These are phyloP conservation scores for Leishmania amazonensis DNA, from an alignment of 208 protist genomes.

Conservation along the genomic window DNA sequence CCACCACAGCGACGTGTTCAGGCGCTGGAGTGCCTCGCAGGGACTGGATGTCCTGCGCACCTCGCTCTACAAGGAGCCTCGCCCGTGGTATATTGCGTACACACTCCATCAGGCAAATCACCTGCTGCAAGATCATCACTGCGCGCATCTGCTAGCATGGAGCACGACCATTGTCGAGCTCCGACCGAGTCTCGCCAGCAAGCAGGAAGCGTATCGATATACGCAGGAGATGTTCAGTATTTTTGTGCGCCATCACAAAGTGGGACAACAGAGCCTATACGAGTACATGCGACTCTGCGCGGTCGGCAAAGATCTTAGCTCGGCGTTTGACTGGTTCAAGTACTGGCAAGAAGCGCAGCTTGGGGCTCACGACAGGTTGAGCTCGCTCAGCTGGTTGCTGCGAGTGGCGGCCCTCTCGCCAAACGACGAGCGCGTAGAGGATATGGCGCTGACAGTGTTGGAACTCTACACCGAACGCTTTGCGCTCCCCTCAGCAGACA, in stretches of 20 bases:
- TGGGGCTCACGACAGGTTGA: slow-evolving; percentile 21
- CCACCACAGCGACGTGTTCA: slow-evolving; percentile 76
- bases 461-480: slow-evolving; percentile 62
- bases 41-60: slow-evolving; percentile 64
- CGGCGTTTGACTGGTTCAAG: slow-evolving; percentile 84
- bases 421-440: slow-evolving; percentile 72
- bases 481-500: slow-evolving; percentile 6
- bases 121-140: slow-evolving; percentile 79
- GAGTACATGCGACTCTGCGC: slow-evolving; percentile 87
- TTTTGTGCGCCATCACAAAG: slow-evolving; percentile 77
- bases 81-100: slow-evolving; percentile 84
- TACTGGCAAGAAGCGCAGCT: slow-evolving; percentile 74
- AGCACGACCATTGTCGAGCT: slow-evolving; percentile 72
- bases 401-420: slow-evolving; percentile 57
- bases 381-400: slow-evolving; percentile 71
- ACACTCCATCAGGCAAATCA: slow-evolving; percentile 70
- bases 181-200: slow-evolving; percentile 27
- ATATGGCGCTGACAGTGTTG: slow-evolving; percentile 80
- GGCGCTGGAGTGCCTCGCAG: slow-evolving; percentile 68
- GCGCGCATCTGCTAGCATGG: slow-evolving; percentile 78
- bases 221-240: slow-evolving; percentile 78
- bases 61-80: slow-evolving; percentile 73
- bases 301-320: slow-evolving; percentile 74
- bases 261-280: slow-evolving; percentile 49
- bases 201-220: slow-evolving; percentile 79